A percentile compares a stretch with the other conserved stretches of the same genome.
Evolutionary conservation across 208 protist species (phyloP).

Genomic region (Herpetomonas muscarum): DNA sequence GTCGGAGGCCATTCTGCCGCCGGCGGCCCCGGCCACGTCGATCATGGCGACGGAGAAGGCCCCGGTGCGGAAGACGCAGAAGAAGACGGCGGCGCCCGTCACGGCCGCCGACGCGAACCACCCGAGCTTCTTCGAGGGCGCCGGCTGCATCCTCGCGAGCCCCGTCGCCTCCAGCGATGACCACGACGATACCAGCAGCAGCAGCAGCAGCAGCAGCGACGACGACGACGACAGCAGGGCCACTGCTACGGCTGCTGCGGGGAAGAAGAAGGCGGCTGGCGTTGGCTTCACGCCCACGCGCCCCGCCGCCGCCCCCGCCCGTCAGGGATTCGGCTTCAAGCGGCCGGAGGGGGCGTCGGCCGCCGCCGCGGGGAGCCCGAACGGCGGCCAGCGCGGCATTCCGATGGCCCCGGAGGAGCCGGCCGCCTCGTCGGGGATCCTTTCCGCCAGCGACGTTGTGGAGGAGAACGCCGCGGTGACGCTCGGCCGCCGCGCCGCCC

Average conservation of each 20-base stretch:
- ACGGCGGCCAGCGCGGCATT: background rate
- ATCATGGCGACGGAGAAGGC: background rate
- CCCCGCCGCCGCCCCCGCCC: background rate
- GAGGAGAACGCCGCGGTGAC: too few relatives aligned
- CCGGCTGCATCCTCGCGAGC: background rate
- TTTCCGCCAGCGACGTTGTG: too few relatives aligned
- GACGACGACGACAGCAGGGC: background rate
- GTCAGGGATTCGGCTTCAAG: conserved; percentile 12
- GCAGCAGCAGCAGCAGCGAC: conserved; percentile 5
- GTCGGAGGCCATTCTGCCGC: background rate
- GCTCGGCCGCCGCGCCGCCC: background rate
- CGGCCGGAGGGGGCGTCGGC: conserved; percentile 1
- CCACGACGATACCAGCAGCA: background rate
- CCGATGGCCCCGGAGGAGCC: conserved; percentile 1
- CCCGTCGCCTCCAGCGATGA: background rate
- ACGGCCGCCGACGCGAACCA: conserved; percentile 14
- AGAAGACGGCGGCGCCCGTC: background rate
- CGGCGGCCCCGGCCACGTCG: too few relatives aligned
- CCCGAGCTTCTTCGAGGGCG: background rate
- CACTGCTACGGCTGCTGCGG: background rate
- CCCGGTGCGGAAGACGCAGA: conserved; percentile 6
- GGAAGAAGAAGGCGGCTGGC: background rate
- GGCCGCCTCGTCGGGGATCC: background rate
- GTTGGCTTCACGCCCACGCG: background rate
- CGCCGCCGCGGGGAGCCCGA: background rate